Evolutionary conservation across 1,284 basidiomycete species (phyloP), one percentile per base, ranked within the genome.

Genomic region (Moniliophthora roreri): DNA sequence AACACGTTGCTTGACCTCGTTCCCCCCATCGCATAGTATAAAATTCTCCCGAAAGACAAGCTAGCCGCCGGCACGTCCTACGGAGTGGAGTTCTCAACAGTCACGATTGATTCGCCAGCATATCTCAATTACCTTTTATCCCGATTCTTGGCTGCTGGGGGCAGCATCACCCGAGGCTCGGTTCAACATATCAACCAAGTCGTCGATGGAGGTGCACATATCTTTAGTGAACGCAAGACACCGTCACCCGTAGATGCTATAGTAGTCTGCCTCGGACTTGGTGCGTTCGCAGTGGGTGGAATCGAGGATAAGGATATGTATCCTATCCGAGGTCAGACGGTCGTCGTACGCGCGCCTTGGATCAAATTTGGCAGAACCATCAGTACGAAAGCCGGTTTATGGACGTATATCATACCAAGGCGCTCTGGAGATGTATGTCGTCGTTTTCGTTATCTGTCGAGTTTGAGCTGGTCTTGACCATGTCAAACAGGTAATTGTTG

Each of bases 301-400:
- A 84, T 95, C 2, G 83, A 92, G 59, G 89, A 93, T 64, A 74
- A 76, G 51, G 70, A 73, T n/a, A 78, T 94, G 18, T 84, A 84
- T 63, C 93, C 94, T 0, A 81, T 94, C 50, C 80, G 92, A 37
- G 95, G 95, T 1, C 95, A 97, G 70, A 95, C 91, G 0, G 82
- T 94, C 9, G 69, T 93, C 20, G 74, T 93, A 13, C 72, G 80
- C 50, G 89, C 91, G 0, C 92, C 93, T 1, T 81, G 66, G 91
- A 79, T 92, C 46, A 76, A 70, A 38, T 46, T 46, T 26, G 44
- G 44, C 8, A 46, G 76, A 54, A 82, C 84, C 1, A 63, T 81
- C 23, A 76, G 75, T 48, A 71, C 69, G 35, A 60, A 65, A 4
- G 70, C 76, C 18, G 81, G 80, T 11, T 68, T 72, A 0, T 80